Conservation (phyloP, 768 basidiomycete species). For the Boletus huronensis region DNA sequence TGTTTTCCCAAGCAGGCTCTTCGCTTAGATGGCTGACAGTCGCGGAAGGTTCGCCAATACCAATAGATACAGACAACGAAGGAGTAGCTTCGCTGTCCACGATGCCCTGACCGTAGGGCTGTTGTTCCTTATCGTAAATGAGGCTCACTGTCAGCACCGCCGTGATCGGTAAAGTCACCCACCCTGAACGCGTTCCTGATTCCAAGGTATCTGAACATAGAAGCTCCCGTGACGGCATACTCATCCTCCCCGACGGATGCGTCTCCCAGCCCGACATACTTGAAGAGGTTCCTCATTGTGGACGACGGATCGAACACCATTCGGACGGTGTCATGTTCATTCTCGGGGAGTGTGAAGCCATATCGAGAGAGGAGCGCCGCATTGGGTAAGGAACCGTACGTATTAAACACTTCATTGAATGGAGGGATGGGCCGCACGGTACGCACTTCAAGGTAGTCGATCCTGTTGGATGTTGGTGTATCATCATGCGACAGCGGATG, state of each 20-base stretch:
- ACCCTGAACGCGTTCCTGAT: slow-evolving; percentile 30
- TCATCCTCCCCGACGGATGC: not conserved
- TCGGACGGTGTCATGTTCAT: slow-evolving; percentile 58
- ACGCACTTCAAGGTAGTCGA: slow-evolving; percentile 65
- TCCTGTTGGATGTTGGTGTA: slow-evolving; percentile 15
- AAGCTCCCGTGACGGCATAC: slow-evolving; percentile 19
- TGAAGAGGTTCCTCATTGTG: slow-evolving; percentile 12
- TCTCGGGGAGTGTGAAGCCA: slow-evolving; percentile 72
- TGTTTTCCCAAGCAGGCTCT: slow-evolving; percentile 12
- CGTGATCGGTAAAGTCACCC: slow-evolving; percentile 20
- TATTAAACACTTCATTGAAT: slow-evolving; percentile 66
- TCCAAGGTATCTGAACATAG: slow-evolving; percentile 4
- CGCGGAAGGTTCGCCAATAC: not conserved
- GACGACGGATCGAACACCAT: slow-evolving; percentile 27
- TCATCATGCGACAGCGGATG: slow-evolving; percentile 14
- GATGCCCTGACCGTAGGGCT: slow-evolving; percentile 18
- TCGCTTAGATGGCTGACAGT: slow-evolving; percentile 4
- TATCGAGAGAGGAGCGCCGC: slow-evolving; percentile 65
- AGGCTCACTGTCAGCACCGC: slow-evolving; percentile 15
- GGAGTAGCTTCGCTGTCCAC: slow-evolving; percentile 5
- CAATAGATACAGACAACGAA: slow-evolving; percentile 2
- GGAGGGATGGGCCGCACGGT: slow-evolving; percentile 49
- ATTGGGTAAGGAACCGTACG: slow-evolving; percentile 67
- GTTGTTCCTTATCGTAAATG: slow-evolving; percentile 24
- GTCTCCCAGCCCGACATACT: slow-evolving; percentile 8